Base-by-base conservation (phyloP, 176 grass and related monocot genomes). In the Cenchrus americanus region DNA sequence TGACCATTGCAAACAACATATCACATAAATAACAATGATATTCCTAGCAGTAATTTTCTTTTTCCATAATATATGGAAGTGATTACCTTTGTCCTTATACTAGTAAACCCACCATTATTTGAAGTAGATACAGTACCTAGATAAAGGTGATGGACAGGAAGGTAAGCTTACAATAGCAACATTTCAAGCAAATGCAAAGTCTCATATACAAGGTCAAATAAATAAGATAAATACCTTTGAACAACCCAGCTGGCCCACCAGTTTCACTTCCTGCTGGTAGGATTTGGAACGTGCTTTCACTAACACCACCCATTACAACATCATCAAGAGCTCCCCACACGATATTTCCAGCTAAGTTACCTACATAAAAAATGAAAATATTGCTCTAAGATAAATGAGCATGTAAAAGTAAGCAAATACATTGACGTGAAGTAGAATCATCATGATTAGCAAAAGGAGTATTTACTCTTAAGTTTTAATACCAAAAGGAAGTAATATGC, bases 251-350 rank as follows among this genome's bases (percentile, higher is more conserved):
- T 84, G 93, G 91, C 62, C 87, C 92, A 82, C 88, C 86, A 82
- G 84, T 87, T 91, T 98, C 96, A 79, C 82, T 91, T 69, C 96
- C 96, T 80, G 89, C 88, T 75, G 93, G 87, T 67, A 88, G 80
- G 52, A 98, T 92, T 76, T 98, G 93, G 71, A 98, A 95, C 69
- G 71, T 55, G 55, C 96, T 95, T 90, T 93, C 93, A 88, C 96
- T 98, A 80, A 98, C 93, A 85, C 93, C 96, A 77, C 96, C 93
- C 93, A 98, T 98, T 73, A 98, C 96, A 51, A 98, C 91, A 77
- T 98, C 93, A 78, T 98, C 96, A 83, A 98, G 84, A 66, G 96
- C 84, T 73, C 96, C 96, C 93, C 96, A 98, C 24, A 92, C 87
- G 53, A 90, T 62, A 14, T 91, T 86, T 30, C 88, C 90, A 77